Evolutionary conservation across 164 flowering plant genomes (phyloP).

Genomic region (Chimonanthus salicifolius): DNA sequence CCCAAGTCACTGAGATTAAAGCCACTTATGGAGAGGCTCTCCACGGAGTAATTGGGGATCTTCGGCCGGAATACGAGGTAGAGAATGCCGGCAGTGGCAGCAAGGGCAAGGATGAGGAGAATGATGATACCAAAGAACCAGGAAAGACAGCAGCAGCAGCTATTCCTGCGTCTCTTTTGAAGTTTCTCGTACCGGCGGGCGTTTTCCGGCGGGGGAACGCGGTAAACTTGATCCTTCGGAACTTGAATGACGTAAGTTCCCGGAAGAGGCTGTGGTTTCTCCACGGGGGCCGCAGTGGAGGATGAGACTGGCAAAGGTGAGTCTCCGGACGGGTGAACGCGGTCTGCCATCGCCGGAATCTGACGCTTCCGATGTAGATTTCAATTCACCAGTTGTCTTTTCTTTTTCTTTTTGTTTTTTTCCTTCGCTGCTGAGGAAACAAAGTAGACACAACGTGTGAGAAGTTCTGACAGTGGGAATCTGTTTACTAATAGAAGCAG

Average conservation of each 20-base stretch:
- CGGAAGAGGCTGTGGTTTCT: constrained; percentile 20
- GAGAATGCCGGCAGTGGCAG: constrained; percentile 46
- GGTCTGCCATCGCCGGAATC: constrained; percentile 14
- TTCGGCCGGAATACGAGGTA: constrained; percentile 64
- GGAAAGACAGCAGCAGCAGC: constrained; percentile 44
- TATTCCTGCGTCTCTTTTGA: constrained; percentile 17
- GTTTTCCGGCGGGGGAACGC: constrained; percentile 71
- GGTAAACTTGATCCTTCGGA: constrained; percentile 86
- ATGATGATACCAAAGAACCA: constrained; percentile 26
- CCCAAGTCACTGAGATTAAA: constrained; percentile 36
- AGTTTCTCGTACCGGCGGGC: constrained; percentile 27
- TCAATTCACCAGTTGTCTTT: background rate
- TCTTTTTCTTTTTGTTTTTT: background rate
- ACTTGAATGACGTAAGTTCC: constrained; percentile 77
- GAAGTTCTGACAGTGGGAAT: background rate
- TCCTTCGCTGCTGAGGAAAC: background rate
- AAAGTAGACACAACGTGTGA: background rate
- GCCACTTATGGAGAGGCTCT: constrained; percentile 39
- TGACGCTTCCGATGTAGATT: background rate
- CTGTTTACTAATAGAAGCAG: background rate
- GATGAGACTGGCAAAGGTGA: background rate
- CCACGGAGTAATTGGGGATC: constrained; percentile 51
- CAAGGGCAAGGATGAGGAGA: constrained; percentile 32
- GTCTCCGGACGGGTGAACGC: constrained; percentile 13
- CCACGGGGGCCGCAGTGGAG: background rate